Evolutionary conservation across 140 eudicot species (phyloP).

Genomic region (Flaveria floridana): DNA sequence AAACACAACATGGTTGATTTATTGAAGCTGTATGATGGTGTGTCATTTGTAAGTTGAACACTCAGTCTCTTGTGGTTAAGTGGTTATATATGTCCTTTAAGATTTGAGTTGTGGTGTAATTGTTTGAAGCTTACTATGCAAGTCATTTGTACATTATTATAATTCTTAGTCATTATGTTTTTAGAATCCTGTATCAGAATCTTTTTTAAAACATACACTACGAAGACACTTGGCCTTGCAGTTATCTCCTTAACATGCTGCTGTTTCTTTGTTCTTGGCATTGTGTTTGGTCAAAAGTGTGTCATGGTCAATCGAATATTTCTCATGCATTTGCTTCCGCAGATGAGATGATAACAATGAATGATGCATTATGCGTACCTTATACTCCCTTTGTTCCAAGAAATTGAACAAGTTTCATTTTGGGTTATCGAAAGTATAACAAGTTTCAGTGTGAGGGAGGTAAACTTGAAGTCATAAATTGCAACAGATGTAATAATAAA

Average conservation of each 20-base stretch:
- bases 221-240: neutral
- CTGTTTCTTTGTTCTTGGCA: neutral
- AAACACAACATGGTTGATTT: constrained; percentile 65
- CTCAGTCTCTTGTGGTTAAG: constrained; percentile 11
- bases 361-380: neutral
- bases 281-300: neutral
- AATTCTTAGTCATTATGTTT: constrained; percentile 8
- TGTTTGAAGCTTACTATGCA: constrained; percentile 14
- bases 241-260: neutral
- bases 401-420: constrained; percentile 1
- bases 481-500: constrained; percentile 3
- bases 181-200: constrained; percentile 6
- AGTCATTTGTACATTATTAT: constrained; percentile 1
- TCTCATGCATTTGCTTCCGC: neutral
- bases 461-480: constrained; percentile 11
- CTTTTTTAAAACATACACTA: neutral
- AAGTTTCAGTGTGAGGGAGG: constrained; percentile 18
- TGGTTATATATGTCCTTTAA: constrained; percentile 7
- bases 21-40: constrained; percentile 68
- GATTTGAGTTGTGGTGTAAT: constrained; percentile 3
- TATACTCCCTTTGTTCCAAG: constrained; percentile 4
- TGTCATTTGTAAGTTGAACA: constrained; percentile 73
- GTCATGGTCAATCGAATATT: neutral
- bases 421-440: neutral
- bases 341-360: constrained; percentile 6